Conservation (phyloP, 805 yeast genomes). For the Phaffomyces antillensis region DNA sequence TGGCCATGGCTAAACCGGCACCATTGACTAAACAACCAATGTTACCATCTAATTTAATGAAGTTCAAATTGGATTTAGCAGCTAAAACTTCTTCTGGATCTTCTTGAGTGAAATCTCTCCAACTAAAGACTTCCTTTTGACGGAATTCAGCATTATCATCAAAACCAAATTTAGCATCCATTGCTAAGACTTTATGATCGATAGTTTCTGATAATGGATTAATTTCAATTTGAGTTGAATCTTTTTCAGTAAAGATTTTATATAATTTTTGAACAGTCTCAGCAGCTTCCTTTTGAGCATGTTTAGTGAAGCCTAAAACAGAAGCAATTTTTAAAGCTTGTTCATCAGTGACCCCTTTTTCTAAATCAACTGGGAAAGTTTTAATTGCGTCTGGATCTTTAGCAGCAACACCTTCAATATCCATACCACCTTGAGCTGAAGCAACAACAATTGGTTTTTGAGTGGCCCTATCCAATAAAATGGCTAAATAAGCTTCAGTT, state of each 20-base stretch:
- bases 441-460: constrained; percentile 93
- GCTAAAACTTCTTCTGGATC: constrained; percentile 97
- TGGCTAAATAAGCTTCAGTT: constrained; percentile 93
- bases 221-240: constrained; percentile 97
- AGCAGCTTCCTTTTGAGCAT: constrained; percentile 81
- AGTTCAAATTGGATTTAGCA: constrained; percentile 81
- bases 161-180: constrained; percentile 98
- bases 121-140: constrained; percentile 87
- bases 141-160: constrained; percentile 96
- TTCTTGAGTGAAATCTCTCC: constrained; percentile 98
- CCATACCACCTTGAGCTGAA: constrained; percentile 98
- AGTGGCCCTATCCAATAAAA: constrained; percentile 87
- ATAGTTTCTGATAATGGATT: constrained; percentile 94
- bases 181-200: constrained; percentile 86
- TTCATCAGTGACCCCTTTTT: constrained; percentile 71
- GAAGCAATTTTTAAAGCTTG: constrained; percentile 73
- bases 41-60: constrained; percentile 96
- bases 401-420: constrained; percentile 97
- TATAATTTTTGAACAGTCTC: constrained; percentile 79
- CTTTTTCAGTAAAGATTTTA: constrained; percentile 83
- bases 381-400: constrained; percentile 87
- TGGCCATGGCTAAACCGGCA: constrained; percentile 99
- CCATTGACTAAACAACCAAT: constrained; percentile 99
- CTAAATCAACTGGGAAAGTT: constrained; percentile 72
- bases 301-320: constrained; percentile 71